Evolutionary conservation across 768 basidiomycete genomes (phyloP), one percentile per base, ranked within the genome.

Genomic region (Filobasidium floriforme): DNA sequence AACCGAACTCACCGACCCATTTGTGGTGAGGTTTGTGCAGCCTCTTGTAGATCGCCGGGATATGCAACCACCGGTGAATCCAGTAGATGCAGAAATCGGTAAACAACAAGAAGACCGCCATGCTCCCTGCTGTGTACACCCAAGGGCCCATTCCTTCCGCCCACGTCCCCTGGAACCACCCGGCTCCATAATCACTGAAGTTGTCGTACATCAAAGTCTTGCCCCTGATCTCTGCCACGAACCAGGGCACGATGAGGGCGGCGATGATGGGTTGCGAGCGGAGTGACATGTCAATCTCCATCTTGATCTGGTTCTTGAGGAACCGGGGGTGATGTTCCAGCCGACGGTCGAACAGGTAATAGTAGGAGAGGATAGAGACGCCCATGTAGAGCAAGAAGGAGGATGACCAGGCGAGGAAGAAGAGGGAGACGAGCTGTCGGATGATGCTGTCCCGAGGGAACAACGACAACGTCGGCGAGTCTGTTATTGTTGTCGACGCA

Each of bases 21-120:
- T 90, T 93, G 84, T 99, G 96, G 77, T 99, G 96, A 1, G 94
- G 92, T 79, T 99, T 99, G 80, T 99, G 96, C 55, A 99, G 73
- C 65, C 83, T 80, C 77, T 94, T 98, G 83, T 99, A 99, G 66
- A 96, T 71, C 44, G 82, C 63, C 1, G 94, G 94, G 66, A 88
- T 81, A 76, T 99, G 96, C 63, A 94, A 82, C 80, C 83, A 83
- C 28, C 96, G 86, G 75, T 99, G 96, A n/a, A 94, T 82, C 92
- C 93, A 97, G 77, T 99, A 99, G 69, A 99, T 90, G 72, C 83
- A 82, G 72, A 91, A 89, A 79, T 99, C 96, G 19, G 94, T 99
- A 78, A 90, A 89, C 22, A 88, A 69, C 66, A 93, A 75, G 83
- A 89, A 92, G 67, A 73, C 43, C 41, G 69, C 69, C 28, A 74